phyloP scores from a whole-genome alignment of 2,329 filamentous ascomycete genomes.

The Sphaerulina vaccinii region DNA sequence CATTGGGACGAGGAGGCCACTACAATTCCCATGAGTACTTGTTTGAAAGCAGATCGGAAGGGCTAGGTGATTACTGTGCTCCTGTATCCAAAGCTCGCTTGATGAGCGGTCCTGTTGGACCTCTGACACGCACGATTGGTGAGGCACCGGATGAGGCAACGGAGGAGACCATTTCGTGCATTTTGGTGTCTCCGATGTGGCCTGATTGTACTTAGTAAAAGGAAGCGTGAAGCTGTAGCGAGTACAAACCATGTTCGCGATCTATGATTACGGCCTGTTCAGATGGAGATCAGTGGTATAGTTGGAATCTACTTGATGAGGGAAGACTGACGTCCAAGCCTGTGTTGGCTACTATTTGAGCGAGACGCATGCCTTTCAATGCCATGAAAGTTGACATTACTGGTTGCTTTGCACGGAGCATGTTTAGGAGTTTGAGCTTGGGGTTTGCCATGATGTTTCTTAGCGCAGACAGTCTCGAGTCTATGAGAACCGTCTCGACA shows the following conservation, averaged over 20 bases:
- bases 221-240: not conserved
- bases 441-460: not conserved
- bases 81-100: conserved; percentile 58
- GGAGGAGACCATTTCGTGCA: conserved; percentile 55
- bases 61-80: no score
- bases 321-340: conserved; percentile 48
- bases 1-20: conserved; percentile 51
- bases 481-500: not conserved
- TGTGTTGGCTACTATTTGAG: conserved; percentile 58
- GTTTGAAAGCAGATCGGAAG: no score
- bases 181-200: conserved; percentile 54
- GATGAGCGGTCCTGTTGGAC: conserved; percentile 57
- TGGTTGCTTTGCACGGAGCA: not conserved
- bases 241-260: conserved; percentile 46
- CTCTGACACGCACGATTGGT: conserved; percentile 49
- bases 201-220: conserved; percentile 21
- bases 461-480: no score
- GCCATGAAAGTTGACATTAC: conserved; percentile 42
- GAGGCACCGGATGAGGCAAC: conserved; percentile 43
- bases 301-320: not conserved
- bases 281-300: not conserved
- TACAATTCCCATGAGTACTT: not conserved
- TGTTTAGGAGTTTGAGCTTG: conserved; percentile 7
- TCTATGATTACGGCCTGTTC: conserved; percentile 60
- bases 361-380: conserved; percentile 48